A percentile compares a stretch with the other conserved stretches of the same genome.
phyloP scores from a whole-genome alignment of 1,284 basidiomycete genomes.

The Austroboletus rostrupii region DNA sequence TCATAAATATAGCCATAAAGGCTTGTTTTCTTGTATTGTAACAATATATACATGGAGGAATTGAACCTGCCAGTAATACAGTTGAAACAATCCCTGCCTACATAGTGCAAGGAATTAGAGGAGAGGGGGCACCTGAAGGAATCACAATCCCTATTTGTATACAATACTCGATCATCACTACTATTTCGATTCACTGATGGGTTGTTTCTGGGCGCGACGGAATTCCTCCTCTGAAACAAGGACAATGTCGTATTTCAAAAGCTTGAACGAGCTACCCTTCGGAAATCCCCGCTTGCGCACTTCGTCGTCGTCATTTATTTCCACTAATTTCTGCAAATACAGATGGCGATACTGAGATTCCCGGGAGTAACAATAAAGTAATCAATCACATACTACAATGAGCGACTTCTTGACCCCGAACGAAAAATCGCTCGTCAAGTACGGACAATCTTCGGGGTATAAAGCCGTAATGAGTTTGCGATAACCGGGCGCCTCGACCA shows the following conservation, averaged over 20 bases:
- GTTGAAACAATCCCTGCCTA: too few species aligned
- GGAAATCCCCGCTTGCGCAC: slow-evolving; percentile 61
- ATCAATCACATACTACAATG: slow-evolving; percentile 42
- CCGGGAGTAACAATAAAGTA: not conserved
- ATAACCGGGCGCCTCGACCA: slow-evolving; percentile 67
- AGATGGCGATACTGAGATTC: not conserved
- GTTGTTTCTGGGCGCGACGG: slow-evolving; percentile 5
- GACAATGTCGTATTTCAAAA: slow-evolving; percentile 59
- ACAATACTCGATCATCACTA: not conserved
- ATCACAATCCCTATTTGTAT: too few species aligned
- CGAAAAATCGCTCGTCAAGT: slow-evolving; percentile 65
- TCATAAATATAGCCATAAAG: too few species aligned
- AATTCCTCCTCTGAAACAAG: slow-evolving; percentile 41
- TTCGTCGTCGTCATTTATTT: slow-evolving; percentile 50
- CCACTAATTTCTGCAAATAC: slow-evolving; percentile 40
- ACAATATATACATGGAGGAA: too few species aligned
- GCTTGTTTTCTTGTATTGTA: too few species aligned
- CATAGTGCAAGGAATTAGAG: too few species aligned
- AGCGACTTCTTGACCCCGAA: slow-evolving; percentile 75
- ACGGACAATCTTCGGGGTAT: slow-evolving; percentile 71
- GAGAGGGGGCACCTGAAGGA: too few species aligned
- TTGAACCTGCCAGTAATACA: too few species aligned
- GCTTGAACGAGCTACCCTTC: slow-evolving; percentile 55
- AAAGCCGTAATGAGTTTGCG: slow-evolving; percentile 72
- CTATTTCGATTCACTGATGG: not conserved